Base-by-base conservation (phyloP, 2,329 filamentous ascomycete genomes). In the Hymenoscyphus infarciens region DNA sequence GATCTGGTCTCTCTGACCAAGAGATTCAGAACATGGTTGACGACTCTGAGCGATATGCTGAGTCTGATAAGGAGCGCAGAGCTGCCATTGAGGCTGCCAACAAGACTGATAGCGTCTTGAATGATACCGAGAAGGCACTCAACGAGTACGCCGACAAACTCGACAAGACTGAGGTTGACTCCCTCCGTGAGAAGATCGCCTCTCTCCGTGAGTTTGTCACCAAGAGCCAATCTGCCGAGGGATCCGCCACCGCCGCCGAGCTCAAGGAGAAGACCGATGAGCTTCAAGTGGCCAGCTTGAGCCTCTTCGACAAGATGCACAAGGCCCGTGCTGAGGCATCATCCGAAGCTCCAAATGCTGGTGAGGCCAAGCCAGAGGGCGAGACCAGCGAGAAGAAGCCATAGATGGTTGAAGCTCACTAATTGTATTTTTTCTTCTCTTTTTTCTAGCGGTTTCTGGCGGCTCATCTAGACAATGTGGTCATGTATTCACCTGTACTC, bases 301-400 rank as follows among this genome's bases (percentile, higher is more conserved):
- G 91, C 81, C 88, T 98, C 75, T 98, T 99, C 79, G 95, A 98
- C 83, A 97, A 98, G 90, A 97, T 99, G 91, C 94, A 99, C 90
- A 96, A 96, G 85, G 92, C 94, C 71, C 89, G 91, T 73, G 78
- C 80, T 71, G 90, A 93, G 82, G 19, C 45, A 19, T 82, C 82
- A 71, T 77, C 81, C 74, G 78, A 85, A 75, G 72, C 70, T 77
- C 73, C 76, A 80, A 73, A 78, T 81, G 75, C 69, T 61, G 65
- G 75, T 80, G 79, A 77, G 65, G 69, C 67, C 11, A 69, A 66
- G 56, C 56, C 71, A 60, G 87, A 92, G 82, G 90, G 90, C 84
- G 92, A 92, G 86, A 79, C 75, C 59, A 71, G 74, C 58, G 85
- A 89, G 79, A 83, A 80, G 80, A 88, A 88, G 84, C 83, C 83